Base-by-base conservation (phyloP, 1,284 basidiomycete species). In the Mrakiaceae sp. region DNA sequence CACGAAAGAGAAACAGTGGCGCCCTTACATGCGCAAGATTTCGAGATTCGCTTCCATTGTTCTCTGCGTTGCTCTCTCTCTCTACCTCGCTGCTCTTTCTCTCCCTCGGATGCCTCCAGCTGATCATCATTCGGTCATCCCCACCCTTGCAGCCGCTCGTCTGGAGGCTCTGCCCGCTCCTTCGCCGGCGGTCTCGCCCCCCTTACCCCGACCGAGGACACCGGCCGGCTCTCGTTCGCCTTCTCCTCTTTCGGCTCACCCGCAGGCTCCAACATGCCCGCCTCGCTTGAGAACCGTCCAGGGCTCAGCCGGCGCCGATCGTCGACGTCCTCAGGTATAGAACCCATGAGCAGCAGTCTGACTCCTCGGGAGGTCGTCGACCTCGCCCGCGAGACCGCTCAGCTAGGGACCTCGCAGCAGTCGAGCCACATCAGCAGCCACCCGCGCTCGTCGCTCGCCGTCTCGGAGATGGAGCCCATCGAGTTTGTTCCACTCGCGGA, bases 281-380 rank as follows among this genome's bases (percentile, higher is more conserved):
- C 27, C 27, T 27, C 27, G 27, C 27, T 27, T 27, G 27, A 27
- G 27, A 27, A 27, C 27, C 27, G 27, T 27, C 27, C 27, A 1
- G 27, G 27, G 27, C 27, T 27, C 27, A 27, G 27, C 27, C 27
- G 27, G 27, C 27, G 27, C 27, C 27, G 27, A 27, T 27, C 27
- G 27, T 27, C 27, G 27, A 27, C 27, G 27, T 27, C 27, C 27
- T 27, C 27, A 27, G 27, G 27, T 27, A 27, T 27, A 27, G 27
- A 27, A 27, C 27, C 27, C 27, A 27, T 27, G 27, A 27, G 27
- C 27, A 27, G 27, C 14, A 49, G 61, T 4, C 47, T 65, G 4
- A 65, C 64, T 0, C 64, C 64, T 3, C 8, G 59, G 27, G 64
- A 65, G 42, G 64, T 65, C 10, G 64, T 65, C 64, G 64, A 65